Evolutionary conservation across 2,329 filamentous ascomycete species (phyloP).

Genomic region (Cladosporium sp.): DNA sequence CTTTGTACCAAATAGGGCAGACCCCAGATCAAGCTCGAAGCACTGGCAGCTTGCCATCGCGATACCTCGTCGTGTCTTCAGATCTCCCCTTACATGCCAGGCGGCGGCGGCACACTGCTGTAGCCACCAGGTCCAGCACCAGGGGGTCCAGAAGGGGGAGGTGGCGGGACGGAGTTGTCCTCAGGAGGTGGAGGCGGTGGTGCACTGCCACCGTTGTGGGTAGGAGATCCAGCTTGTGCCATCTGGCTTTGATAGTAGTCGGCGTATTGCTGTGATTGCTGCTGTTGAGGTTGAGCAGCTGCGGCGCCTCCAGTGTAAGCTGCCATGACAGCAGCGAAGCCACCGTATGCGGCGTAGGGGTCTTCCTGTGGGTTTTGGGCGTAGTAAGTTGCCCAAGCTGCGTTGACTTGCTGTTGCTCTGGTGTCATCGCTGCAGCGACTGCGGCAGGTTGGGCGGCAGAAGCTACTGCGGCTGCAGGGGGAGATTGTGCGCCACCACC

Average conservation of each 20-base stretch:
- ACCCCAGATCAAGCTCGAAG: too few relatives aligned
- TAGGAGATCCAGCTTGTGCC: conserved; percentile 10
- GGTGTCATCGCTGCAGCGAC: conserved; percentile 16
- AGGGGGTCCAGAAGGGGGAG: conserved; percentile 54
- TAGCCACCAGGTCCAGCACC: conserved; percentile 52
- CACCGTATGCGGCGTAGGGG: conserved; percentile 87
- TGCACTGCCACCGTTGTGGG: conserved; percentile 20
- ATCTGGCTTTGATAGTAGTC: conserved; percentile 14
- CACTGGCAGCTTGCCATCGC: neutral
- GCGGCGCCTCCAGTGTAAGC: conserved; percentile 4
- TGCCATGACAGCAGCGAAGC: conserved; percentile 45
- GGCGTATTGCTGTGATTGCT: conserved; percentile 13
- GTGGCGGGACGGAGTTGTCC: conserved; percentile 55
- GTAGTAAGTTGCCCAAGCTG: conserved; percentile 76
- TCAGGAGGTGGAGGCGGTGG: conserved; percentile 42
- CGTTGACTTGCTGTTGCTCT: conserved; percentile 17
- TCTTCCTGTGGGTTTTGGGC: conserved; percentile 77
- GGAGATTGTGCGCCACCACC: conserved; percentile 30
- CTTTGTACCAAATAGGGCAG: too few relatives aligned
- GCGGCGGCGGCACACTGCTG: conserved; percentile 57
- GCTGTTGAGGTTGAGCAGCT: neutral
- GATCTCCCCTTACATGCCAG: conserved; percentile 38
- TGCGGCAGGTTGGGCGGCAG: conserved; percentile 20
- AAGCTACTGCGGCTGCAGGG: conserved; percentile 17
- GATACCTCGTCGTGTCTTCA: neutral